Evolutionary conservation across 2,329 filamentous ascomycete genomes (phyloP), one percentile per base, ranked within the genome.

Genomic region (Fonsecaea erecta): DNA sequence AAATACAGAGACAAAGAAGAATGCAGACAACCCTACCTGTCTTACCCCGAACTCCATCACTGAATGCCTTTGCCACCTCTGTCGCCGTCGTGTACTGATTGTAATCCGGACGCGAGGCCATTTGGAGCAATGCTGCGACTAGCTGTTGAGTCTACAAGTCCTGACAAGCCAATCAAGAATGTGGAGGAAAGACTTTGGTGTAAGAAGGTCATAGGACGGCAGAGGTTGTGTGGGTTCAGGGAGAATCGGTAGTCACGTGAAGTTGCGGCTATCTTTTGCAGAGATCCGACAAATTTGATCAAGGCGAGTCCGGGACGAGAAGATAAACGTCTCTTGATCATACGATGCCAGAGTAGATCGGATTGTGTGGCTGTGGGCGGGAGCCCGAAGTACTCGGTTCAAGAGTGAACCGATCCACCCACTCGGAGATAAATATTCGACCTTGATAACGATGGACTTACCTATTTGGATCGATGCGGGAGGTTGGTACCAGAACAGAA

Each of bases 21-120:
- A n/a, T 14, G 9, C 1, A 16, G 18, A 5, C 30, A 71, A 66
- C 26, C 56, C 40, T 30, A 62, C 60, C 64, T 21, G 68, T 65
- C 55, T 76, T 77, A 43, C 64, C 68, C 28, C 61, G 53, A 9
- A 75, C 71, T 32, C 56, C 59, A 28, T 65, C 55, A 14, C 68
- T 61, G 62, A 74, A 75, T 1, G 60, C 65, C 8, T 62, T 67
- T 8, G 72, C 72, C 51, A 68, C 66, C 37, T 65, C 55, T n/a
- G 66, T 60, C 26, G 66, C 66, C 1, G 62, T 65, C 2, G 66
- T 67, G 26, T 67, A 24, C 24, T 51, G 52, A 34, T 46, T 58
- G 35, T 48, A 67, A 24, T 54, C 56, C 18, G 65, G n/a, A 28
- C 64, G 63, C 11, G 65, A 64, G 16, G 61, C 60, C 65, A 64